Evolutionary conservation across 306 rosid genomes (phyloP).

Genomic region (Castanea crenata): DNA sequence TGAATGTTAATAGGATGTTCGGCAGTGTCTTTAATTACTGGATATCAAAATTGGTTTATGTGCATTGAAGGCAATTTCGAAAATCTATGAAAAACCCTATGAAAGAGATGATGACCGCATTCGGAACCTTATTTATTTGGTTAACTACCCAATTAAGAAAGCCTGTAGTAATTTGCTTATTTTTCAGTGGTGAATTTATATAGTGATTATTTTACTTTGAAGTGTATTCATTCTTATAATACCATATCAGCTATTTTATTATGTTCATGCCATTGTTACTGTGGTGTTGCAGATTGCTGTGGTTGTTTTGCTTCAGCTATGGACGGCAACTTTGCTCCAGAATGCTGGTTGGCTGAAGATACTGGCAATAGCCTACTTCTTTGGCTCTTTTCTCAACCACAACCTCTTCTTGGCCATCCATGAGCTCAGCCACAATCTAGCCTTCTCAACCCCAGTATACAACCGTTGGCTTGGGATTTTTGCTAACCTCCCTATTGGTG

Average conservation of each 20-base stretch:
- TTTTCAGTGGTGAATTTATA: background rate
- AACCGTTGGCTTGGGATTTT: constrained; percentile 89
- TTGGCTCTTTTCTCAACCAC: constrained; percentile 94
- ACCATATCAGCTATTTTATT: background rate
- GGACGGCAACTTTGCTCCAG: constrained; percentile 58
- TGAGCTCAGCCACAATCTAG: constrained; percentile 94
- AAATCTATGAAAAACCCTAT: background rate
- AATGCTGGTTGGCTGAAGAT: constrained; percentile 85
- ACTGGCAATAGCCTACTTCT: constrained; percentile 70
- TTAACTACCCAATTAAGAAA: background rate
- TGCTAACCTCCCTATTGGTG: constrained; percentile 93
- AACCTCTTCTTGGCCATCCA: constrained; percentile 94
- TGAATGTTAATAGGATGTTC: background rate
- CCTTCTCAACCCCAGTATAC: constrained; percentile 74
- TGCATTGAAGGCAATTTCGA: background rate
- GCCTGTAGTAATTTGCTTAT: background rate
- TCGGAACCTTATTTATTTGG: background rate
- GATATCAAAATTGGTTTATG: background rate
- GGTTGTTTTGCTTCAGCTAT: constrained; percentile 81
- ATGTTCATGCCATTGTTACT: constrained; percentile 13
- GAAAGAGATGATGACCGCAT: background rate
- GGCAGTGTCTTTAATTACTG: background rate
- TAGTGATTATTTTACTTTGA: background rate
- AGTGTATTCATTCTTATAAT: background rate
- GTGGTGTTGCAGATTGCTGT: constrained; percentile 55